Percentiles rank a stretch among this genome's conserved stretches.
These are phyloP conservation scores for Vigna unguiculata DNA, from an alignment of 306 rosid species.

Conservation along the genomic window DNA sequence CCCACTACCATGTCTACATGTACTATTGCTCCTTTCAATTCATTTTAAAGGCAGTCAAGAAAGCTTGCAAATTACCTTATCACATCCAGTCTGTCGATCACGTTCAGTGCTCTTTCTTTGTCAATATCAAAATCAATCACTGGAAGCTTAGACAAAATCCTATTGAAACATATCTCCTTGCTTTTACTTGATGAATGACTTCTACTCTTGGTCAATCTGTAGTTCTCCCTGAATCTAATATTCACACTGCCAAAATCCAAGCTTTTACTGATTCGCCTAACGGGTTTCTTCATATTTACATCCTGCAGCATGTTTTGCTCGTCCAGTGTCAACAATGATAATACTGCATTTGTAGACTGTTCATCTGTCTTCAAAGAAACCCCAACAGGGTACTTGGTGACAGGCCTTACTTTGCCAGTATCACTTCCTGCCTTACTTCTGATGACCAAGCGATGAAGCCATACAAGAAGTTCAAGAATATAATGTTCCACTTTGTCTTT, in stretches of 20 bases:
- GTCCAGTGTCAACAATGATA: slow-evolving; percentile 49
- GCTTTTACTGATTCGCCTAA: slow-evolving; percentile 66
- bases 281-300: slow-evolving; percentile 49
- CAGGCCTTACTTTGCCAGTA: slow-evolving; percentile 44
- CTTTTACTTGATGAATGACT: slow-evolving; percentile 61
- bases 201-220: slow-evolving; percentile 56
- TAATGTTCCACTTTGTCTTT: slow-evolving; percentile 73
- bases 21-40: slow-evolving; percentile 21
- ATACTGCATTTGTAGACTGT: slow-evolving; percentile 23
- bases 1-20: not conserved
- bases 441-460: slow-evolving; percentile 76
- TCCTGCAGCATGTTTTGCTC: slow-evolving; percentile 65
- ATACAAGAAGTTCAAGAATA: slow-evolving; percentile 63
- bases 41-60: slow-evolving; percentile 19
- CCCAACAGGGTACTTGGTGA: slow-evolving; percentile 46
- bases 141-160: slow-evolving; percentile 63
- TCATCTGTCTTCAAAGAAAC: slow-evolving; percentile 32
- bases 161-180: slow-evolving; percentile 49
- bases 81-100: slow-evolving; percentile 63
- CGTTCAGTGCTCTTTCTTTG: slow-evolving; percentile 66
- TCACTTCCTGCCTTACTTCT: slow-evolving; percentile 47
- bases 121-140: slow-evolving; percentile 60
- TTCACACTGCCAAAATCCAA: slow-evolving; percentile 58
- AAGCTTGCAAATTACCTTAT: slow-evolving; percentile 41
- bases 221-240: slow-evolving; percentile 43